phyloP scores from a whole-genome alignment of 805 yeast species.

The Saccharomyces eubayanus region DNA sequence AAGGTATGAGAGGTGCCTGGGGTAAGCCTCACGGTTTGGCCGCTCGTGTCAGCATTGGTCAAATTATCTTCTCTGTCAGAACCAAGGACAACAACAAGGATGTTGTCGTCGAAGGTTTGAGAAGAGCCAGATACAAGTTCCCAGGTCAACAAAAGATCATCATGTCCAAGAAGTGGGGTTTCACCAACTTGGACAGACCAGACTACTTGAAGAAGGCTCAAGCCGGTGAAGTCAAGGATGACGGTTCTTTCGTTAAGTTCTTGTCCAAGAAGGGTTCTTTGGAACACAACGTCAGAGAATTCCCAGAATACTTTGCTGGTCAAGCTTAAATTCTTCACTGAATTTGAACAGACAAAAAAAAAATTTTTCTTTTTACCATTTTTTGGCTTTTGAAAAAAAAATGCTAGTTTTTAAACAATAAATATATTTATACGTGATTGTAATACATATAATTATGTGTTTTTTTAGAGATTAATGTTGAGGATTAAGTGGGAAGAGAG shows the following conservation, averaged over 20 bases:
- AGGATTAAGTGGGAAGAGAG: not conserved
- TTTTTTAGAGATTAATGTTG: not conserved
- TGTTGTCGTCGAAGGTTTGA: conserved; percentile 95
- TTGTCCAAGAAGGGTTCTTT: conserved; percentile 93
- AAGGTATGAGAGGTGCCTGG: conserved; percentile 99
- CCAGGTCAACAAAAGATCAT: conserved; percentile 99
- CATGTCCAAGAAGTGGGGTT: conserved; percentile 99
- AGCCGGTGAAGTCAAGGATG: conserved; percentile 98
- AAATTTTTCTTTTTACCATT: not conserved
- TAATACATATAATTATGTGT: not conserved
- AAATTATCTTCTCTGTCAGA: conserved; percentile 95
- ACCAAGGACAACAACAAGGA: conserved; percentile 97
- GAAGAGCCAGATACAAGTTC: conserved; percentile 99
- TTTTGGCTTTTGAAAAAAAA: not conserved
- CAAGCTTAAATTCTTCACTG: conserved; percentile 31
- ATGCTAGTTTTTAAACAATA: not conserved
- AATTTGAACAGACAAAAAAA: not conserved
- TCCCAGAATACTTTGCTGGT: conserved; percentile 72
- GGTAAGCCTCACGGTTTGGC: conserved; percentile 99
- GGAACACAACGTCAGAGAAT: conserved; percentile 81
- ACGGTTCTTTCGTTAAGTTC: conserved; percentile 99
- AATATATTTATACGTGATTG: not conserved
- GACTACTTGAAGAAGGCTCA: conserved; percentile 91
- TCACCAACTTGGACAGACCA: conserved; percentile 97
- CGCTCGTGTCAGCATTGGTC: conserved; percentile 98